Conservation (phyloP, 2,329 filamentous ascomycete species). For the Orbilia ellipsospora region DNA sequence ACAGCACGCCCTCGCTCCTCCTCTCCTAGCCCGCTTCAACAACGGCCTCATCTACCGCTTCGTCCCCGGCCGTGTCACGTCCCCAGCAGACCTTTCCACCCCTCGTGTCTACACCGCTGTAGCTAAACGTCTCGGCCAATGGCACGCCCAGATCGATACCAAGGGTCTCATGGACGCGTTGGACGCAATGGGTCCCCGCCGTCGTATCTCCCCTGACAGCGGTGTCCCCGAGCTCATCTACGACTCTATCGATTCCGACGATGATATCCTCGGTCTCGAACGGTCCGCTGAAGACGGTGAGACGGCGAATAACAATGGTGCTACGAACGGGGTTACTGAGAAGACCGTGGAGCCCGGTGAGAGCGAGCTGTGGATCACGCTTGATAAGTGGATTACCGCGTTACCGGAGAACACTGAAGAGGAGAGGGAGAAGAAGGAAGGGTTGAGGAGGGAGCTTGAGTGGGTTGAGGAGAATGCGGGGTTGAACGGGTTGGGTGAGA, state of each 20-base stretch:
- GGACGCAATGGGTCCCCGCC: constrained; percentile 55
- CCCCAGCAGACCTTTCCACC: constrained; percentile 80
- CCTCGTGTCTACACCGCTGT: constrained; percentile 83
- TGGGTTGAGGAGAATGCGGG: constrained; percentile 43
- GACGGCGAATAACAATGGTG: not conserved
- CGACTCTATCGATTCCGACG: constrained; percentile 25
- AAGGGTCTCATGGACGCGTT: constrained; percentile 65
- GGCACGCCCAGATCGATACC: constrained; percentile 78
- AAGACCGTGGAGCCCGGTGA: constrained; percentile 37
- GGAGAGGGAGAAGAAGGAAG: constrained; percentile 63
- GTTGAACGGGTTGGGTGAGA: constrained; percentile 60
- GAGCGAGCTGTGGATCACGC: constrained; percentile 79
- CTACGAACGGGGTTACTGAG: constrained; percentile 3
- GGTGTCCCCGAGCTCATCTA: constrained; percentile 57
- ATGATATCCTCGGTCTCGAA: constrained; percentile 26
- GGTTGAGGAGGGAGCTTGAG: constrained; percentile 53
- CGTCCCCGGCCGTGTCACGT: constrained; percentile 82
- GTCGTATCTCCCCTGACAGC: constrained; percentile 56
- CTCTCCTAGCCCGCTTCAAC: constrained; percentile 88
- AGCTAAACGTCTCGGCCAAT: constrained; percentile 85
- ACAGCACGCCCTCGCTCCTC: constrained; percentile 82
- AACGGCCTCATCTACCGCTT: constrained; percentile 97
- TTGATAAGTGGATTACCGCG: constrained; percentile 94
- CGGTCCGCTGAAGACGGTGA: constrained; percentile 3
- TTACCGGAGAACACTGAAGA: constrained; percentile 77